Base-by-base conservation (phyloP, 495 filamentous ascomycete species). In the Aspergillus sparsus region DNA sequence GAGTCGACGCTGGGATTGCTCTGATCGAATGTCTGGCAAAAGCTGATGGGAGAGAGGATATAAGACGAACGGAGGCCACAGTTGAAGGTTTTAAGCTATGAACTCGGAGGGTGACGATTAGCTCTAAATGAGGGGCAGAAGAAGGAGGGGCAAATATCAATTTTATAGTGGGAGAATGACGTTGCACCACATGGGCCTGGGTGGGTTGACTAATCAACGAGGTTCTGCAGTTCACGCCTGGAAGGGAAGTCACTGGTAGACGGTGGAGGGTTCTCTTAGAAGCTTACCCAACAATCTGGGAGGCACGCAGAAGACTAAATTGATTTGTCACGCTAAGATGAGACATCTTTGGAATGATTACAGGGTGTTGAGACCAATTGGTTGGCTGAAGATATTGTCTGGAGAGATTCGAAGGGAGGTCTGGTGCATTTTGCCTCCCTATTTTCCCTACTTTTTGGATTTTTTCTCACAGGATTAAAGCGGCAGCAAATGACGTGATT, bases 401-500 rank as follows among this genome's bases (percentile, higher is more conserved):
- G 56, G 54, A 50, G 35, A 41, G 18, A 31, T 49, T 50, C 46
- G 33, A 34, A 41, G 39, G 53, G 53, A 58, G 57, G 18, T 50
- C 31, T 34, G 50, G 21, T 50, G 39, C 34, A 16, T 11, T 51
- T 31, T 32, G 21, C 21, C 21, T 27, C 21, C 1, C 21, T 27
- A 27, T 27, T 27, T 27, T 27, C 3, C 21, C 21, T 27, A 27
- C 21, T 27, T 27, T 27, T 27, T 27, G 21, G 21, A 27, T 39
- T 60, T 46, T 53, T 45, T n/a, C 39, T 39, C 50, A 6, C 56
- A 7, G 15, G 50, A 34, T 53, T 59, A 66, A 63, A 63, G 66
- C 66, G 44, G 66, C 62, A 49, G 46, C 53, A 49, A 47, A 70
- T 70, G 64, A 62, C 64, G 67, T 70, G 67, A 63, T 70, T 52